Conservation (phyloP, 257 asterid genomes). For the Nicotiana benthamiana region DNA sequence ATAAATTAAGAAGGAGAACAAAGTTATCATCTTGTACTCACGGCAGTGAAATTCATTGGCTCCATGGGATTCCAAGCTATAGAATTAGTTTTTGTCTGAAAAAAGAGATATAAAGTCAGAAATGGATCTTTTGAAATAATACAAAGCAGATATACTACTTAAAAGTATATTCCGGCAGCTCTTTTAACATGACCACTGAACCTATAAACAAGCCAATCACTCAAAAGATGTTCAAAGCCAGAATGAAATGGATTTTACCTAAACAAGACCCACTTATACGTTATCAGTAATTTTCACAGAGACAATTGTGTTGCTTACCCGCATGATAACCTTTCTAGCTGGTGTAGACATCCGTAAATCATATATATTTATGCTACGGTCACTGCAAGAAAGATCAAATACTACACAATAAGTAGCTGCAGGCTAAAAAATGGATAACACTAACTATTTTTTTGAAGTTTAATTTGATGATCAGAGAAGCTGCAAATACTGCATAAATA, state of each 20-base stretch:
- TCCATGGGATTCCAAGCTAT: conserved; percentile 97
- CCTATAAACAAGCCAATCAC: not conserved
- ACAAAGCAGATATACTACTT: not conserved
- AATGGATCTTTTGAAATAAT: not conserved
- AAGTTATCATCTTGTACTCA: conserved; percentile 32
- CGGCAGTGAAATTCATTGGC: conserved; percentile 98
- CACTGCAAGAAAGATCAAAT: conserved; percentile 44
- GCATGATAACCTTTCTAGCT: conserved; percentile 71
- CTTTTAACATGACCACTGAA: not conserved
- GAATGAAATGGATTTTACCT: not conserved
- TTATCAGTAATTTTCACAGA: not conserved
- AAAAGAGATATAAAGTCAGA: conserved; percentile 9
- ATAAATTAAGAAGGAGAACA: not conserved
- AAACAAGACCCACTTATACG: not conserved
- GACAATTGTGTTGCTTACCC: conserved; percentile 28
- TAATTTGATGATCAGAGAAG: not conserved
- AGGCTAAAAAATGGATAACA: not conserved
- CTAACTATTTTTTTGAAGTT: not conserved
- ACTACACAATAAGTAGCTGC: not conserved
- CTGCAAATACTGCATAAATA: not conserved
- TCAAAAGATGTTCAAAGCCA: not conserved
- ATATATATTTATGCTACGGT: conserved; percentile 79
- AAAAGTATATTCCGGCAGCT: not conserved
- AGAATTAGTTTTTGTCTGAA: conserved; percentile 82
- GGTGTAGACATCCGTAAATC: conserved; percentile 78